Evolutionary conservation across 2,329 filamentous ascomycete species (phyloP).

Genomic region (Graphilbum fragrans): DNA sequence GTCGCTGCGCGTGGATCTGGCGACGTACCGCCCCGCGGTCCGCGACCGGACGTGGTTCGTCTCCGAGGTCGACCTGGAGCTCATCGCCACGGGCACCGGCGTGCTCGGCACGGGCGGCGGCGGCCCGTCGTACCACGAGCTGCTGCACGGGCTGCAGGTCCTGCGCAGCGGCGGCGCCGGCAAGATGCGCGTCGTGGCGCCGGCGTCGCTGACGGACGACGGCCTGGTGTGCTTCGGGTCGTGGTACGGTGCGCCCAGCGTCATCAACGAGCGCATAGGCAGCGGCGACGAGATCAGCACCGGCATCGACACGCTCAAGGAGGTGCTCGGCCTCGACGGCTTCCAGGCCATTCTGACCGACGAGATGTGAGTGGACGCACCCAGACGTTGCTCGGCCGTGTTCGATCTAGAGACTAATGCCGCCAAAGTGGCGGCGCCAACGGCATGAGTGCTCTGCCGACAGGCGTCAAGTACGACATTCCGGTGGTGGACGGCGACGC

Average conservation of each 20-base stretch:
- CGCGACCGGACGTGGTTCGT: constrained; percentile 24
- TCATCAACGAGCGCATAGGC: constrained; percentile 26
- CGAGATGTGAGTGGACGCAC: too few relatives aligned
- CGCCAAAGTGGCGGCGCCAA: constrained; percentile 44
- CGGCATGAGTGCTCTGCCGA: constrained; percentile 27
- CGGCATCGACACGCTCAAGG: constrained; percentile 25
- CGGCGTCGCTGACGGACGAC: constrained; percentile 26
- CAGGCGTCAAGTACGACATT: constrained; percentile 19
- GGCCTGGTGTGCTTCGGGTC: constrained; percentile 30
- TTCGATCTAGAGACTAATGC: too few relatives aligned
- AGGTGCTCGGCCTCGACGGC: too few relatives aligned
- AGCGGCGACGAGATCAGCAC: constrained; percentile 19
- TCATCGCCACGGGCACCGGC: constrained; percentile 30
- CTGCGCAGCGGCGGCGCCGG: constrained; percentile 26
- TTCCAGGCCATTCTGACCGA: too few relatives aligned
- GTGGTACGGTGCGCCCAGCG: constrained; percentile 27
- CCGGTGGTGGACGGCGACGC: constrained; percentile 23
- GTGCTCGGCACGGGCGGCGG: constrained; percentile 34
- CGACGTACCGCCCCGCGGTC: constrained; percentile 22
- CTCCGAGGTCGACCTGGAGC: constrained; percentile 29
- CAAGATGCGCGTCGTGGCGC: too few relatives aligned
- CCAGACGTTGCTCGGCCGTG: too few relatives aligned
- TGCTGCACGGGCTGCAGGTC: constrained; percentile 22
- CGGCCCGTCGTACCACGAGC: constrained; percentile 25
- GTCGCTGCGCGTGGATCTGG: constrained; percentile 17